A percentile compares a stretch with the other conserved stretches of the same genome.
These are phyloP conservation scores for Aspergillus pseudoviridinutans DNA, from an alignment of 2,329 filamentous ascomycete genomes.

Conservation along the genomic window DNA sequence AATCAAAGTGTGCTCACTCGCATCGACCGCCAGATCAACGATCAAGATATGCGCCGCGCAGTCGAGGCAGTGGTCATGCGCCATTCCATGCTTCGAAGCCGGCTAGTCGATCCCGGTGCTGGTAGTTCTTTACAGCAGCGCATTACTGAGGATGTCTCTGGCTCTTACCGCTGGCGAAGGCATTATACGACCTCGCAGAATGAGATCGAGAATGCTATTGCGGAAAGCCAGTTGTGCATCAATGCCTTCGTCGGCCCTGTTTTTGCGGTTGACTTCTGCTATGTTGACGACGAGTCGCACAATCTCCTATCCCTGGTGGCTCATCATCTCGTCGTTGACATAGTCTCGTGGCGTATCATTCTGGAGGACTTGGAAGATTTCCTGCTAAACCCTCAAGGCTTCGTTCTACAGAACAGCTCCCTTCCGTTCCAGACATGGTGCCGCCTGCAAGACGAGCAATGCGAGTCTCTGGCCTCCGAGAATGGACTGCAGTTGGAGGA, in stretches of 20 bases:
- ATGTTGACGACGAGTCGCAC: slow-evolving; percentile 28
- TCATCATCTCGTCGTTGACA: slow-evolving; percentile 37
- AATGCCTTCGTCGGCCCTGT: slow-evolving; percentile 37
- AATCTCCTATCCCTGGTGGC: slow-evolving; percentile 33
- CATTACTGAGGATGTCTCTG: slow-evolving; percentile 26
- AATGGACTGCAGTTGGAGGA: slow-evolving; percentile 10
- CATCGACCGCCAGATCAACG: slow-evolving; percentile 23
- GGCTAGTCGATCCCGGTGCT: slow-evolving; percentile 21
- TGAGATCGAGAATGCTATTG: slow-evolving; percentile 22
- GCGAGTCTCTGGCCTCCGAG: slow-evolving; percentile 10
- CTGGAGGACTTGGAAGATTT: slow-evolving; percentile 38
- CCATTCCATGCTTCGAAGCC: slow-evolving; percentile 38
- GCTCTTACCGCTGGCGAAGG: slow-evolving; percentile 25
- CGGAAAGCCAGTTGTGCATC: slow-evolving; percentile 31
- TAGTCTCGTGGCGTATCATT: slow-evolving; percentile 40
- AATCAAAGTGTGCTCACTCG: slow-evolving; percentile 37
- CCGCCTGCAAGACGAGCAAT: slow-evolving; percentile 27
- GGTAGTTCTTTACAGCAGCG: slow-evolving; percentile 21
- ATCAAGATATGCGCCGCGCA: slow-evolving; percentile 20
- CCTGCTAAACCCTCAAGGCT: slow-evolving; percentile 25
- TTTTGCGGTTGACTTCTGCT: slow-evolving; percentile 42
- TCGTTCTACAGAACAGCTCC: slow-evolving; percentile 17
- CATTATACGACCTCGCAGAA: slow-evolving; percentile 18
- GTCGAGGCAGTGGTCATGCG: slow-evolving; percentile 29
- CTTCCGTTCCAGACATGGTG: slow-evolving; percentile 39